These are phyloP conservation scores for Coffea canephora DNA, from an alignment of 257 asterid species.

Conservation along the genomic window DNA sequence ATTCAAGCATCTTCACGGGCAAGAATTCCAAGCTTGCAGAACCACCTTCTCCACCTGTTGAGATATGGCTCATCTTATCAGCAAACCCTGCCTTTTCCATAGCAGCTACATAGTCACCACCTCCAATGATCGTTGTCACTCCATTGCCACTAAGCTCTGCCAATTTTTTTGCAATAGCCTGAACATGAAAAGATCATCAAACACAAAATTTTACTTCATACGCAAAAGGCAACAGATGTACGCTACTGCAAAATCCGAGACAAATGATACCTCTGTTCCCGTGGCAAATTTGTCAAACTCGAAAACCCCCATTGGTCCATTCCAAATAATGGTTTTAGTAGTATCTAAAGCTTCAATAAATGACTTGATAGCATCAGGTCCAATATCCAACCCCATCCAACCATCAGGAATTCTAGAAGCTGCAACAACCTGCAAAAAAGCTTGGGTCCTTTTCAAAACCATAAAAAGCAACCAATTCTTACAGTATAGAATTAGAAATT, in stretches of 20 bases:
- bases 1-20: conserved; percentile 69
- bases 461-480: background rate
- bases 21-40: conserved; percentile 78
- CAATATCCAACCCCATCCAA: conserved; percentile 89
- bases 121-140: conserved; percentile 88
- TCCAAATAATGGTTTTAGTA: conserved; percentile 75
- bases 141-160: conserved; percentile 88
- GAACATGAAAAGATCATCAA: background rate
- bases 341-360: conserved; percentile 59
- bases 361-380: conserved; percentile 70
- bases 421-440: conserved; percentile 49
- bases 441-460: background rate
- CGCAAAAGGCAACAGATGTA: background rate
- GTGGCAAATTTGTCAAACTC: conserved; percentile 88
- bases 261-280: conserved; percentile 64
- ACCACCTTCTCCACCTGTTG: conserved; percentile 70
- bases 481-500: too few species aligned
- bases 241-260: background rate
- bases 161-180: conserved; percentile 73
- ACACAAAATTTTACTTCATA: background rate
- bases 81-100: conserved; percentile 91
- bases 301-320: conserved; percentile 91
- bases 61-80: conserved; percentile 93
- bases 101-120: conserved; percentile 95
- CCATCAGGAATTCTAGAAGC: conserved; percentile 85